Evolutionary conservation across 345 rosid genomes (phyloP).

Genomic region (Sonneratia alba): DNA sequence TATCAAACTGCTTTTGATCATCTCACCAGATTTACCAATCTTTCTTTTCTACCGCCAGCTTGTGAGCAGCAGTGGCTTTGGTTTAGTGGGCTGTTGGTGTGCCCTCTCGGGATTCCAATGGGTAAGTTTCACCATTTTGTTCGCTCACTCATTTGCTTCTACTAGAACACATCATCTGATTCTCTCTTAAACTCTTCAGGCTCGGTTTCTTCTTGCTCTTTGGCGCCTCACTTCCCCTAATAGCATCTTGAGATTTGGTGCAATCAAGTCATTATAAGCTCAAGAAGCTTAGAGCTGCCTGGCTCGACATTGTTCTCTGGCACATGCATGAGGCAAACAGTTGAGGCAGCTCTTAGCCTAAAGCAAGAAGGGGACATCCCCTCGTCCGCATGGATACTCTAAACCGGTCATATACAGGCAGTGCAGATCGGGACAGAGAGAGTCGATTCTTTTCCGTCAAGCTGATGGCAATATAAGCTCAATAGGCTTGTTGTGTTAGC

Average conservation of each 20-base stretch:
- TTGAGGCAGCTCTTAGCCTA: neutral
- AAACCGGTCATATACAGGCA: no score
- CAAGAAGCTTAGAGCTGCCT: constrained; percentile 22
- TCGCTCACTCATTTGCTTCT: neutral
- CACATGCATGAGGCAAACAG: neutral
- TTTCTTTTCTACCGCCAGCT: constrained; percentile 25
- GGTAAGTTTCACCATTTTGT: constrained; percentile 32
- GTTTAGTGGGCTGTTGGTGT: constrained; percentile 66
- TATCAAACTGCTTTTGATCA: neutral
- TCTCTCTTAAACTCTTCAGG: constrained; percentile 29
- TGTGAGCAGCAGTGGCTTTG: constrained; percentile 45
- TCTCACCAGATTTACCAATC: neutral
- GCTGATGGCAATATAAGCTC: neutral
- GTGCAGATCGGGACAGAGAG: neutral
- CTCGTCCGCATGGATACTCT: neutral
- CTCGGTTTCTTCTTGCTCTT: constrained; percentile 45
- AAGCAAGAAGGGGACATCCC: neutral
- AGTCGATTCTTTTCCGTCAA: neutral
- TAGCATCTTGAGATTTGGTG: constrained; percentile 42
- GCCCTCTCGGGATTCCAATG: constrained; percentile 63
- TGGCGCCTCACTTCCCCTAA: constrained; percentile 46
- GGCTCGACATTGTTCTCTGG: neutral
- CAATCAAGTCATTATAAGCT: constrained; percentile 21
- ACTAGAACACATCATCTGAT: neutral
- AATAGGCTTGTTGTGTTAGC: neutral